Evolutionary conservation across 2,329 filamentous ascomycete genomes (phyloP), one percentile per base, ranked within the genome.

Genomic region (Aspergillus sp.): DNA sequence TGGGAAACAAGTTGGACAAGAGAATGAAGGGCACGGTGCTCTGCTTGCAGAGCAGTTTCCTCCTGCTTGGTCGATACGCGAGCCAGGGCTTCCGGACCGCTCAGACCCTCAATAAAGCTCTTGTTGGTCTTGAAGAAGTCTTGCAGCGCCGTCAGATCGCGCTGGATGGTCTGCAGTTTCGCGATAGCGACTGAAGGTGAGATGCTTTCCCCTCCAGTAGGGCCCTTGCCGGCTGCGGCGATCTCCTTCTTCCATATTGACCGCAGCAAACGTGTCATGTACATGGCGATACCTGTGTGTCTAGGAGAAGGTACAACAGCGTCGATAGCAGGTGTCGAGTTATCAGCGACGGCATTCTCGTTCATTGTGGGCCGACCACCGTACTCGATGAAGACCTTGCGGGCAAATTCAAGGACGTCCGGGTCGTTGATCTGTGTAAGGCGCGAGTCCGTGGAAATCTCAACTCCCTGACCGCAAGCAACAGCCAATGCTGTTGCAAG

Each of bases 401-500:
- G 82, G 3, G 91, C 93, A 51, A 85, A 82, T 57, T 95, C 90
- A 42, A 95, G 77, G 1, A 95, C 89, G 32, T 89, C 82, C 10
- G 90, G 87, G 60, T 97, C 93, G 30, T 85, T 86, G 20, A 86
- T 77, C 53, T 76, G 79, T 0, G 87, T 84, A 7, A 85, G 71
- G 39, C 90, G 82, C 39, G 83, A 80, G 49, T 89, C 86, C 1
- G 75, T 65, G 0, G 85, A 86, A 17, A 88, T 80, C 60, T 95
- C 91, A 22, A 86, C 84, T 7, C 90, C 91, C 64, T 97, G 90
- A 3, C 91, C 90, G 66, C 93, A 98, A 33, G 93, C 90, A 25
- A 98, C 93, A 9, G 93, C 93, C 45, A 98, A 74, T 22, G 93
- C 90, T 37, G 91, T 90, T 0, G 93, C 88, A 46, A 94, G 84